Evolutionary conservation across 2,329 filamentous ascomycete genomes (phyloP).

Genomic region (Paecilomyces fulvus): DNA sequence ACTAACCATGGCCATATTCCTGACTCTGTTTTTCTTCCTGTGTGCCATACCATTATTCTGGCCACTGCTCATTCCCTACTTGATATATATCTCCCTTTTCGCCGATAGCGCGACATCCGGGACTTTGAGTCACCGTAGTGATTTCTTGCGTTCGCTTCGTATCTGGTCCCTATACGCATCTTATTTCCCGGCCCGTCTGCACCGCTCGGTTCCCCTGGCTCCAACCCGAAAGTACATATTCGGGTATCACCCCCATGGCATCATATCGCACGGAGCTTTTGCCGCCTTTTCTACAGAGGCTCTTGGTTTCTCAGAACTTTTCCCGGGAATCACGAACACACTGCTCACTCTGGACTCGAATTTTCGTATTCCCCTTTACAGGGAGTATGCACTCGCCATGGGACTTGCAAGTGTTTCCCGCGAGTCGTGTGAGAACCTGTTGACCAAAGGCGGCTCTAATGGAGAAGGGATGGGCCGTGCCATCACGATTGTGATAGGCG

Average conservation of each 20-base stretch:
- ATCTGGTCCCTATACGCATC: constrained; percentile 85
- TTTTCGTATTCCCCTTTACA: constrained; percentile 86
- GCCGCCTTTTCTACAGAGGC: constrained; percentile 86
- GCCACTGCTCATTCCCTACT: constrained; percentile 69
- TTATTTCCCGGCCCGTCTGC: constrained; percentile 83
- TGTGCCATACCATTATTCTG: constrained; percentile 88
- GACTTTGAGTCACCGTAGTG: constrained; percentile 62
- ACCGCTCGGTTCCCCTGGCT: constrained; percentile 72
- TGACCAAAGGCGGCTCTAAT: constrained; percentile 70
- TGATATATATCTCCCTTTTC: constrained; percentile 68
- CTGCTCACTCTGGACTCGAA: constrained; percentile 91
- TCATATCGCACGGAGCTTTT: constrained; percentile 95
- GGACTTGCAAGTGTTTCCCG: constrained; percentile 83
- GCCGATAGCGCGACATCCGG: constrained; percentile 72
- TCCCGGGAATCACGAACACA: constrained; percentile 91
- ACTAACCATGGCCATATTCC: constrained; percentile 58
- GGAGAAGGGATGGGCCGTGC: constrained; percentile 83
- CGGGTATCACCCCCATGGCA: constrained; percentile 94
- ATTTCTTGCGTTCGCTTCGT: constrained; percentile 62
- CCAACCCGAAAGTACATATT: constrained; percentile 89
- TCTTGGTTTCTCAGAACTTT: constrained; percentile 75
- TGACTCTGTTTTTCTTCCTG: constrained; percentile 80
- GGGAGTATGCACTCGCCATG: constrained; percentile 86
- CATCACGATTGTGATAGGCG: constrained; percentile 91
- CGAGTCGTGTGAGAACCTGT: constrained; percentile 81